Conservation (phyloP, 2,329 filamentous ascomycete species). For the Fusarium vanettenii region DNA sequence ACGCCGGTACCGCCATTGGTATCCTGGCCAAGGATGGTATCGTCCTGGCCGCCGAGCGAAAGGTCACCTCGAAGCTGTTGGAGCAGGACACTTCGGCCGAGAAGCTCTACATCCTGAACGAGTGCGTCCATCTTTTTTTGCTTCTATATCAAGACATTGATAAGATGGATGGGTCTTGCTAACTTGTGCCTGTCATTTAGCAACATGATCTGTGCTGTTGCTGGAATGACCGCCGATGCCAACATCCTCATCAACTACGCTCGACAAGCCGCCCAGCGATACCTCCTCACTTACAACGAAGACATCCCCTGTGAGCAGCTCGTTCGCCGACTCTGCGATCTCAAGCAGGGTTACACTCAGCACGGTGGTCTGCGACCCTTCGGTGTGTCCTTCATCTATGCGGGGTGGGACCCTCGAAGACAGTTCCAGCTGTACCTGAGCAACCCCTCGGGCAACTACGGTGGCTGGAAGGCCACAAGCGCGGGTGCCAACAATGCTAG, state of each 20-base stretch:
- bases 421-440: conserved; percentile 99
- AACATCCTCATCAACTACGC: conserved; percentile 99
- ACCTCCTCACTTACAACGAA: conserved; percentile 99
- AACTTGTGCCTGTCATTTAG: conserved; percentile 57
- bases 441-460: conserved; percentile 98
- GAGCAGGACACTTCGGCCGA: conserved; percentile 99
- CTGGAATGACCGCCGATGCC: conserved; percentile 98
- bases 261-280: conserved; percentile 94
- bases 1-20: conserved; percentile 95
- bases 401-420: conserved; percentile 93
- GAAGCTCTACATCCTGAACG: conserved; percentile 99
- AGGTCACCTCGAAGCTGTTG: conserved; percentile 98
- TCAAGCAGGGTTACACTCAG: conserved; percentile 99
- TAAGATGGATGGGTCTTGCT: background rate
- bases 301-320: conserved; percentile 99
- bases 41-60: conserved; percentile 96
- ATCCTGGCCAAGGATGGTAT: conserved; percentile 99
- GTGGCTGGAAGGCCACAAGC: conserved; percentile 98
- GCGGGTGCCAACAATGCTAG: conserved; percentile 98
- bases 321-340: conserved; percentile 93
- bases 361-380: conserved; percentile 98
- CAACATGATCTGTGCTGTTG: conserved; percentile 99
- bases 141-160: background rate
- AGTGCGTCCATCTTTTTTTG: conserved; percentile 70
- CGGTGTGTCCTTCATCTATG: conserved; percentile 99